Conservation (phyloP, 208 protist species). For the Crithidia fasciculata region DNA sequence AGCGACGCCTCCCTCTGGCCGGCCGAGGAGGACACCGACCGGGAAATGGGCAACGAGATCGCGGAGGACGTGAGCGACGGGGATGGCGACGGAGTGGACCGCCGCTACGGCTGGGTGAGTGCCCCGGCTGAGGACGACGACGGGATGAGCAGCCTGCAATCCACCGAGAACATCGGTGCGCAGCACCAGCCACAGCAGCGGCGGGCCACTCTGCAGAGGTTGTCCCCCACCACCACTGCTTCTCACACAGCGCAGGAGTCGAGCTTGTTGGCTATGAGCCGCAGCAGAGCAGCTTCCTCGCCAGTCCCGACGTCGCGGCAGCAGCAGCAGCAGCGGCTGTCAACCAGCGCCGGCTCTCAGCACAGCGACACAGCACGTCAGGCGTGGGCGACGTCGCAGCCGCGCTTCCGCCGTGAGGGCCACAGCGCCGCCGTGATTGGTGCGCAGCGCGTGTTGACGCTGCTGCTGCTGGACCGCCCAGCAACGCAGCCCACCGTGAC, state of each 20-base stretch:
- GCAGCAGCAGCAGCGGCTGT: neutral
- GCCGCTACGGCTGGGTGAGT: neutral
- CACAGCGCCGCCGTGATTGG: slow-evolving; percentile 1
- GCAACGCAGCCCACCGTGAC: neutral
- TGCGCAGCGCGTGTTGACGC: slow-evolving; percentile 15
- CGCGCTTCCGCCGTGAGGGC: slow-evolving; percentile 8
- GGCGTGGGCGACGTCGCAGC: neutral
- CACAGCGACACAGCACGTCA: neutral
- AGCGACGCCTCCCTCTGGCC: neutral
- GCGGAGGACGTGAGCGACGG: neutral
- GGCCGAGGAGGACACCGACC: neutral
- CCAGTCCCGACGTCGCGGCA: neutral
- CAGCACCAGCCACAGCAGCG: neutral
- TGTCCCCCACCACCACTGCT: no score
- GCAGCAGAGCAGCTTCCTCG: neutral
- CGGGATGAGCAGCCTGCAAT: neutral
- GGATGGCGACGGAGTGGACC: neutral
- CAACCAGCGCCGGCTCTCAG: neutral
- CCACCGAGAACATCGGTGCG: neutral
- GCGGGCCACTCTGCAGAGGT: neutral
- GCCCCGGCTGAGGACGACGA: neutral
- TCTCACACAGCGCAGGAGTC: neutral
- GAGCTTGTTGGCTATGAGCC: slow-evolving; percentile 2
- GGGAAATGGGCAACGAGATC: slow-evolving; percentile 4
- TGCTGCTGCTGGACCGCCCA: slow-evolving; percentile 5